Percentiles rank a stretch among this genome's conserved stretches.
Conservation (phyloP, 2,329 filamentous ascomycete genomes). For the Aaosphaeria arxii region DNA sequence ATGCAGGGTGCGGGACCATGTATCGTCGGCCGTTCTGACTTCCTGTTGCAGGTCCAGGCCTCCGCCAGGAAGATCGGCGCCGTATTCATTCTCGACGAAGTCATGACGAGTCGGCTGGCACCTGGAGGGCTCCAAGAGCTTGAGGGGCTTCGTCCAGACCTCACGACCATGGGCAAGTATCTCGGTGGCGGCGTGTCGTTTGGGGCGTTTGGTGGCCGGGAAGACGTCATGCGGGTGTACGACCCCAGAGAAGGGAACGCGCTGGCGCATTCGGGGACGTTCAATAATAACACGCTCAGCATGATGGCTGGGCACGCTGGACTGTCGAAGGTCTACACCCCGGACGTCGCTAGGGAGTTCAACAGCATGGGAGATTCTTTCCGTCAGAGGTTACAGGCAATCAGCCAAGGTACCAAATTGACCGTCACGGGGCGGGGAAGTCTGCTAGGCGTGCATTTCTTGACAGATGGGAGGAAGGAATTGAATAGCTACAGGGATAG, state of each 20-base stretch:
- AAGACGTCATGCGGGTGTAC: slow-evolving; percentile 58
- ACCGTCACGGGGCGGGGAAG: slow-evolving; percentile 36
- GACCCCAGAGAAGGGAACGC: slow-evolving; percentile 45
- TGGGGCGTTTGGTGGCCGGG: slow-evolving; percentile 63
- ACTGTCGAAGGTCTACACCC: slow-evolving; percentile 35
- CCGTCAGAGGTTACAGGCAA: slow-evolving; percentile 18
- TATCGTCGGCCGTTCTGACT: slow-evolving; percentile 50
- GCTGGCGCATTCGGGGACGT: slow-evolving; percentile 60
- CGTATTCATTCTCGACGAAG: slow-evolving; percentile 68
- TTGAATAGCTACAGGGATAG: slow-evolving; percentile 22
- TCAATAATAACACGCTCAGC: slow-evolving; percentile 65
- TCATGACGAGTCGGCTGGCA: slow-evolving; percentile 21
- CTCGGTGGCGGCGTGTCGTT: slow-evolving; percentile 65
- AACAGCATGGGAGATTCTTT: slow-evolving; percentile 32
- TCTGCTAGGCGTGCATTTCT: slow-evolving; percentile 37
- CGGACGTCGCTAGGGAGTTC: slow-evolving; percentile 24
- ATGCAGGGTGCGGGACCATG: slow-evolving; percentile 65
- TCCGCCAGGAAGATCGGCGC: slow-evolving; percentile 50
- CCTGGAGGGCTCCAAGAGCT: slow-evolving; percentile 18
- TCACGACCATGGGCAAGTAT: slow-evolving; percentile 66
- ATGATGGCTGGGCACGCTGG: slow-evolving; percentile 55
- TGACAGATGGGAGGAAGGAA: slow-evolving; percentile 24
- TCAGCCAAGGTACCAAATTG: slow-evolving; percentile 32
- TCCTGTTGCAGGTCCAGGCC: slow-evolving; percentile 51
- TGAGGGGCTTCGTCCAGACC: slow-evolving; percentile 16